These are phyloP conservation scores for Scopulariopsis brevicaulis DNA, from an alignment of 2,329 filamentous ascomycete species.

Conservation along the genomic window DNA sequence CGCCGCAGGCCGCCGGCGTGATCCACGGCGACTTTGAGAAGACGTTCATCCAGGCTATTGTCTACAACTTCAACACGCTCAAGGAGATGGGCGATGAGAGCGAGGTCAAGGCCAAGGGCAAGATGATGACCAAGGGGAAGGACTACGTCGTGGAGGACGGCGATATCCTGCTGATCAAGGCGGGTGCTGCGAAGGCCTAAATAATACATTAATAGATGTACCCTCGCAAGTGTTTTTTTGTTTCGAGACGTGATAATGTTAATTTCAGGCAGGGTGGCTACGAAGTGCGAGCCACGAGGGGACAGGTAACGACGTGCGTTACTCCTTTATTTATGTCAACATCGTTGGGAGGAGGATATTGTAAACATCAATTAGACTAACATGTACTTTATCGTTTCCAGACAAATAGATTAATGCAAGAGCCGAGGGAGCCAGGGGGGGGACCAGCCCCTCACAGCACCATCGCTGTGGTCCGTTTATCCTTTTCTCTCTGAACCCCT, in stretches of 20 bases:
- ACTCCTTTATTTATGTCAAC: no score
- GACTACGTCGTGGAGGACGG: conserved; percentile 86
- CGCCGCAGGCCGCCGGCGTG: conserved; percentile 93
- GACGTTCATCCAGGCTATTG: conserved; percentile 94
- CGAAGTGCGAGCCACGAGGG: no score
- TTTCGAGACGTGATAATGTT: no score
- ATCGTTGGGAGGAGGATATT: no score
- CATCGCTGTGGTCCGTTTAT: background rate
- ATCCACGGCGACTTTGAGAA: conserved; percentile 99
- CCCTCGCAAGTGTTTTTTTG: no score
- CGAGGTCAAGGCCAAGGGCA: conserved; percentile 84
- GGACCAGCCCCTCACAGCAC: no score
- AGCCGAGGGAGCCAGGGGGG: no score
- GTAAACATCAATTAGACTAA: no score
- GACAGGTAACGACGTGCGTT: no score
- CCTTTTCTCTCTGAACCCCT: background rate
- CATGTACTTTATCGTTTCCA: no score
- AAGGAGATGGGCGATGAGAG: conserved; percentile 84
- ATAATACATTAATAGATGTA: background rate
- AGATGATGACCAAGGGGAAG: conserved; percentile 98
- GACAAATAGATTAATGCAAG: no score
- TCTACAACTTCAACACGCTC: conserved; percentile 77
- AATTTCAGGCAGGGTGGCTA: no score
- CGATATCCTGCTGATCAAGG: conserved; percentile 79
- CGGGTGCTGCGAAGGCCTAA: conserved; percentile 66